Conservation (phyloP, 768 basidiomycete species). For the Myochromella boudieri region DNA sequence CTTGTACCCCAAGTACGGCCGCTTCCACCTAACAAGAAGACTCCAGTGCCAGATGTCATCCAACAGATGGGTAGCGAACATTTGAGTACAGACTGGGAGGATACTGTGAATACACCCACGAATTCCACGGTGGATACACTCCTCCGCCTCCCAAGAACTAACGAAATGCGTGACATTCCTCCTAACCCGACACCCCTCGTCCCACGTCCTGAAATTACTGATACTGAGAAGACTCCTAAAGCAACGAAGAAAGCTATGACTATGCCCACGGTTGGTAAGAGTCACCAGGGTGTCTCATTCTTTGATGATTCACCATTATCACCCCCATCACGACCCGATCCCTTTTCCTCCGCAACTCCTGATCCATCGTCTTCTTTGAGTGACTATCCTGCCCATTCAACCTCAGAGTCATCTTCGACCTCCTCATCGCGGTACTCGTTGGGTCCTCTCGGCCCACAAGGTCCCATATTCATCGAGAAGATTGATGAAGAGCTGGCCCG, state of each 20-base stretch:
- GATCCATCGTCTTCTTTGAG: constrained; percentile 79
- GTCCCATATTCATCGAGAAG: constrained; percentile 59
- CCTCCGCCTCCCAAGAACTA: constrained; percentile 4
- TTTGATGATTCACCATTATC: constrained; percentile 36
- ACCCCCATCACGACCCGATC: constrained; percentile 51
- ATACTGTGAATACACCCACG: constrained; percentile 51
- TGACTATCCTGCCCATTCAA: constrained; percentile 66
- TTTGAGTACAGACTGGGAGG: constrained; percentile 65
- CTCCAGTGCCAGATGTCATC: constrained; percentile 68
- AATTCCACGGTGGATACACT: constrained; percentile 39
- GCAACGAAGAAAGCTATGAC: constrained; percentile 29
- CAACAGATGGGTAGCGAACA: constrained; percentile 55
- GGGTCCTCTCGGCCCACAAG: constrained; percentile 39
- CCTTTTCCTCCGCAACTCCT: constrained; percentile 63
- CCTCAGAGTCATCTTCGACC: constrained; percentile 73
- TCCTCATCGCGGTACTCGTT: constrained; percentile 68
- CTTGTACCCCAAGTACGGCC: constrained; percentile 28
- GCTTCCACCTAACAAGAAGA: constrained; percentile 52
- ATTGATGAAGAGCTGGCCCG: constrained; percentile 71
- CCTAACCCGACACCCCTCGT: constrained; percentile 14
- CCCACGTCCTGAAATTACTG: constrained; percentile 24
- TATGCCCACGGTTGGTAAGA: constrained; percentile 25
- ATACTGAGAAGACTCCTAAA: constrained; percentile 42
- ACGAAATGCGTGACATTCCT: constrained; percentile 9
- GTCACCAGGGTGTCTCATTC: constrained; percentile 22